Evolutionary conservation across 2,329 filamentous ascomycete species (phyloP), one percentile per base, ranked within the genome.

Genomic region (Cladophialophora psammophila): DNA sequence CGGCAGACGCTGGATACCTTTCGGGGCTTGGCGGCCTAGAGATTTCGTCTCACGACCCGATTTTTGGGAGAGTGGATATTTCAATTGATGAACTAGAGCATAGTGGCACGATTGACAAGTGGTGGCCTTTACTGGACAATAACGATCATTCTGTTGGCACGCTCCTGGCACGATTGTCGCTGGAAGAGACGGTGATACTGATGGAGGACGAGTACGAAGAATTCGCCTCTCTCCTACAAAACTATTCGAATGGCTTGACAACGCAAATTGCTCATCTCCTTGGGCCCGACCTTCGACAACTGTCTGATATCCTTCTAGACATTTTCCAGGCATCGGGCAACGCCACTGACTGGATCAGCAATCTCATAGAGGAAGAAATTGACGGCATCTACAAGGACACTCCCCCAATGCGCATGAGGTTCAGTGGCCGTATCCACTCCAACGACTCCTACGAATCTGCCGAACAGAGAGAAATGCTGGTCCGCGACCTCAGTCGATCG

Each of bases 361-460:
- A 92, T 2, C 83, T 99, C 48, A 92, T 97, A 0, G 95, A 99
- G 78, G 94, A 98, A 75, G 95, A 99, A 78, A 98, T 99, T 65
- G 95, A 98, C 75, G 94, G 94, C 0, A 89, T 95, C 18, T 88
- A 93, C 63, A 96, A 90, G 75, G 93, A 97, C 72, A 88, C 89
- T 13, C 88, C 90, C 0, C 86, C 90, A 69, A 92, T 81, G 68
- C 76, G 86, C 42, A 76, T 89, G 58, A 79, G 87, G 38, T 88
- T 88, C 75, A 86, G 83, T 54, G 89, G 83, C 84, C 91, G 85
- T 76, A 89, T 83, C 20, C 87, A 87, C 55, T 88, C 86, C 5
- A 87, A 86, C 66, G 87, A 88, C 66, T 85, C 85, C 2, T 83
- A 82, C 64, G 86, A 88, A 65, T 80, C 81, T 6, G 80, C 76